phyloP scores from a whole-genome alignment of 148 eudicot genomes.

The Selenicereus undatus region DNA sequence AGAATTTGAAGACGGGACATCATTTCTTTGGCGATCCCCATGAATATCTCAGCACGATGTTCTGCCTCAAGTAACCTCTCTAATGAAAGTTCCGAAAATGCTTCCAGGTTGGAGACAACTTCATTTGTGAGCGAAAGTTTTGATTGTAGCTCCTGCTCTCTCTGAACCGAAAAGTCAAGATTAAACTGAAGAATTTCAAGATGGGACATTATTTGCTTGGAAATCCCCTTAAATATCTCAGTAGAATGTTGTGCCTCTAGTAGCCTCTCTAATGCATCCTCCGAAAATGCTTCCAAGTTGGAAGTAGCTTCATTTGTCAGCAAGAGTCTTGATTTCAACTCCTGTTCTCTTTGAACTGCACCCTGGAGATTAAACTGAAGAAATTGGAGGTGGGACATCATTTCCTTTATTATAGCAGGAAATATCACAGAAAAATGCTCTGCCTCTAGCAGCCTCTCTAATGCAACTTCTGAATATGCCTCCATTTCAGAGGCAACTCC shows the following conservation, averaged over 20 bases:
- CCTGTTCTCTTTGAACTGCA: constrained; percentile 59
- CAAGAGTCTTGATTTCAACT: constrained; percentile 48
- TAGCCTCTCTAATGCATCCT: constrained; percentile 63
- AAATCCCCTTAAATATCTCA: constrained; percentile 56
- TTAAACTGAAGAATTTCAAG: constrained; percentile 50
- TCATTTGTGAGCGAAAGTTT: constrained; percentile 56
- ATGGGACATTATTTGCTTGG: constrained; percentile 52
- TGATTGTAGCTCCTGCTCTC: constrained; percentile 61
- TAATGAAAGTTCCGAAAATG: constrained; percentile 65
- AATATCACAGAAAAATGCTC: constrained; percentile 68
- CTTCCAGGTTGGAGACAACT: constrained; percentile 53
- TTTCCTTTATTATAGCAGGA: constrained; percentile 62
- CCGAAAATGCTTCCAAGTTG: constrained; percentile 60
- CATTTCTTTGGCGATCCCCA: constrained; percentile 65
- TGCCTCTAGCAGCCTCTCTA: constrained; percentile 71
- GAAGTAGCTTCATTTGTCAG: constrained; percentile 49
- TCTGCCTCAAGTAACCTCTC: constrained; percentile 74
- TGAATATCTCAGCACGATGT: constrained; percentile 57
- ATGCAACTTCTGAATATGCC: constrained; percentile 59
- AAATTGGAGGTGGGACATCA: constrained; percentile 44
- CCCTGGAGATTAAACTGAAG: constrained; percentile 44
- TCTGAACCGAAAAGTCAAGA: constrained; percentile 39
- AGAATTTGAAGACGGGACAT: constrained; percentile 41
- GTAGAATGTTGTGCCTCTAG: constrained; percentile 76
- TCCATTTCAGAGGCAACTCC: constrained; percentile 54